Base-by-base conservation (phyloP, 495 filamentous ascomycete genomes). In the Acidiella bohemica region DNA sequence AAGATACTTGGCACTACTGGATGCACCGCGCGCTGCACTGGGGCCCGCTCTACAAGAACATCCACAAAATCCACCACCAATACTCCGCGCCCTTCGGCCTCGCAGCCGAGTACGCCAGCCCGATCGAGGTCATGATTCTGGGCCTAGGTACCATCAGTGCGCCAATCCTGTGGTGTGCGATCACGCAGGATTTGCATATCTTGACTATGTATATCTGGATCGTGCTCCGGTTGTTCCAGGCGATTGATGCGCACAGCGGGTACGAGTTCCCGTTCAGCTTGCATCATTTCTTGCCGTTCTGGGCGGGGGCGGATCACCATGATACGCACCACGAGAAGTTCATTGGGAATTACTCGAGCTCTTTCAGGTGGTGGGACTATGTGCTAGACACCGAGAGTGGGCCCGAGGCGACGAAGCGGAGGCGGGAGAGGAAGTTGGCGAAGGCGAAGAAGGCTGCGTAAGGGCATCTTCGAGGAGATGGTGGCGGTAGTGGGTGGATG, bases 1-100 rank as follows among this genome's bases (percentile, higher is more conserved):
- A 97, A 59, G 90, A 97, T 62, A 70, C 92, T 35, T 97, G 92
- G 92, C 90, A 97, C 59, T 97, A 97, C 68, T 97, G 88, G 75
- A 77, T 73, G 35, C 90, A 97, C 64, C 85, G 90, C 47, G 80
- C 80, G 19, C 72, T 97, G 52, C 90, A 97, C 71, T 94, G 87
- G 76, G 86, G 84, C 5, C 81, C 82, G 20, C 76, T 97, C 4
- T 97, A 97, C 73, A 88, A 79, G 62, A 68, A 73, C 50, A 81
- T 97, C 41, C 90, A 97, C 72, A 97, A 97, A 67, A 88, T 97
- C 39, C 90, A 97, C 66, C 90, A 97, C 67, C 84, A 84, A 49
- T 97, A 97, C 66, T 93, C 86, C 12, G 92, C 90, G 5, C 90
- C 90, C 11, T 97, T 97, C 55, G 90, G 90, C 42, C 69, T 97